phyloP scores from a whole-genome alignment of 257 asterid species.

The Solanum gandarillasii region DNA sequence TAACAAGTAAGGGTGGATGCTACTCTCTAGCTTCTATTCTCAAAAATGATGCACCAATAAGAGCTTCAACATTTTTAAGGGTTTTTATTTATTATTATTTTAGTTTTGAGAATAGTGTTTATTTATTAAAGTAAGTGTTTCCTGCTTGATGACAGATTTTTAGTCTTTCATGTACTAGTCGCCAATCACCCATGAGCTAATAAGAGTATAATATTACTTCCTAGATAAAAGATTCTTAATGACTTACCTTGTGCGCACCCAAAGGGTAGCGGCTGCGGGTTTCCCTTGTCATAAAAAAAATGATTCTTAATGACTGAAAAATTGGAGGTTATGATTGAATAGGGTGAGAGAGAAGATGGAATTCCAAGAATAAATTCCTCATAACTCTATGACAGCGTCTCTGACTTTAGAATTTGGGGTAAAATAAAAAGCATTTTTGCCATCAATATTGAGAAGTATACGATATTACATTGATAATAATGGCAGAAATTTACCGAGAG shows the following conservation, averaged over 20 bases:
- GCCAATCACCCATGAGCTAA: background rate
- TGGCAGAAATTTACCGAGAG: slow-evolving; percentile 50
- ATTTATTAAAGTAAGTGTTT: background rate
- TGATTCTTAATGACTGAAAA: background rate
- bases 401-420: background rate
- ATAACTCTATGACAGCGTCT: background rate
- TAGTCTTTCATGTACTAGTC: background rate
- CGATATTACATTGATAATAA: background rate
- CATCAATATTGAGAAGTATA: background rate
- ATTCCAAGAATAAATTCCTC: background rate
- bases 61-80: background rate
- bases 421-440: background rate
- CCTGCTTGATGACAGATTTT: background rate
- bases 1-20: background rate
- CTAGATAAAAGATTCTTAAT: background rate
- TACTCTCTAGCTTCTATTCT: background rate
- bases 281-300: background rate
- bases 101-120: background rate
- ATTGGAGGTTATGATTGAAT: background rate
- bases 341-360: background rate
- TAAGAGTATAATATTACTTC: background rate
- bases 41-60: background rate
- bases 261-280: background rate
- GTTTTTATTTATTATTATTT: background rate
- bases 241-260: background rate